Conservation (phyloP, 1,139 yeast species). For the Candida tropicalis region DNA sequence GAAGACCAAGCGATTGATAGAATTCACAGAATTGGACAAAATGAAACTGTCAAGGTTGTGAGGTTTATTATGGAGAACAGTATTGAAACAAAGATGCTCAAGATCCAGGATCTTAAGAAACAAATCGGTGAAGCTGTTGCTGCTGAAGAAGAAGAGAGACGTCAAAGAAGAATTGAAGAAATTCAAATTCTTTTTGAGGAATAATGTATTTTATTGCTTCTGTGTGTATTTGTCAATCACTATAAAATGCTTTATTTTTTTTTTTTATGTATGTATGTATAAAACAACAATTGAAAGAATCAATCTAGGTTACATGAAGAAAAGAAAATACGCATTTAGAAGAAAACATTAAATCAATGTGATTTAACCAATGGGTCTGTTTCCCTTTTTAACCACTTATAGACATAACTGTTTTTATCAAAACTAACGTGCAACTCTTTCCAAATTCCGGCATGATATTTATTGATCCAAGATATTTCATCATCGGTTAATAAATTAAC, state of each 20-base stretch:
- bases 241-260: too few relatives aligned
- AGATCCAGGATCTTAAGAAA: slow-evolving; percentile 83
- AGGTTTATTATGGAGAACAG: slow-evolving; percentile 82
- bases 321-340: too few relatives aligned
- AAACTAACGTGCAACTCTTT: slow-evolving; percentile 50
- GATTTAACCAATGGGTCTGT: slow-evolving; percentile 43
- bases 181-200: slow-evolving; percentile 74
- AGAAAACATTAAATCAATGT: too few relatives aligned
- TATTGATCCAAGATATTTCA: slow-evolving; percentile 70
- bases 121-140: slow-evolving; percentile 86
- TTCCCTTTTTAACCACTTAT: slow-evolving; percentile 77
- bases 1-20: slow-evolving; percentile 97
- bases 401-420: slow-evolving; percentile 54
- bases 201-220: slow-evolving; percentile 19
- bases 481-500: slow-evolving; percentile 46
- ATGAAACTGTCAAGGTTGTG: slow-evolving; percentile 67
- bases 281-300: neutral
- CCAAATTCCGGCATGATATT: slow-evolving; percentile 68
- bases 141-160: slow-evolving; percentile 73
- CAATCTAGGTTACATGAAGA: neutral
- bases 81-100: slow-evolving; percentile 89
- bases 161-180: slow-evolving; percentile 77
- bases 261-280: neutral
- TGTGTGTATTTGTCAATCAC: too few relatives aligned
- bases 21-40: slow-evolving; percentile 89